Conservation (phyloP, 345 rosid species). For the Melaleuca quinquenervia region DNA sequence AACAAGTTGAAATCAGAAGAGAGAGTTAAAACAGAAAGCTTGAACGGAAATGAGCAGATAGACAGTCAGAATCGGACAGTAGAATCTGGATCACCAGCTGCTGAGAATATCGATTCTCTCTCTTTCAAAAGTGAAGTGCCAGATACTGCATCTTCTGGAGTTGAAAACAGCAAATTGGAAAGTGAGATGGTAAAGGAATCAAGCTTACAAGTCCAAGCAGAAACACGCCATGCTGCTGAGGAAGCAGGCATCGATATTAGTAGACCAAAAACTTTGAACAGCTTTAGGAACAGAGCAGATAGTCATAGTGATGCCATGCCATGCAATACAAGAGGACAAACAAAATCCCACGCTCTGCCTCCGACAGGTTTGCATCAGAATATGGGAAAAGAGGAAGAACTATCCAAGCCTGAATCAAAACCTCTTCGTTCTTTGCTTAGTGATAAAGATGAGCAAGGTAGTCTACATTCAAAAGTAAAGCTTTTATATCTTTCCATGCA, state of each 20-base stretch:
- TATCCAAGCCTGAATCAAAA: slow-evolving; percentile 15
- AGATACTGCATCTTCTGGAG: not conserved
- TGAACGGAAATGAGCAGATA: slow-evolving; percentile 14
- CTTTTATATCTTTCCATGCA: not conserved
- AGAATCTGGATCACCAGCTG: slow-evolving; percentile 1
- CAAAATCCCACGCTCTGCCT: slow-evolving; percentile 1
- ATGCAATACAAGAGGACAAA: slow-evolving; percentile 5
- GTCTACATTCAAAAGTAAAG: slow-evolving; percentile 1
- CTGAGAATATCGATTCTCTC: not conserved
- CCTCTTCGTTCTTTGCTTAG: slow-evolving; percentile 12
- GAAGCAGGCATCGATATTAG: not conserved
- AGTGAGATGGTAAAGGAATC: not conserved
- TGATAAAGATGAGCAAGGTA: slow-evolving; percentile 19
- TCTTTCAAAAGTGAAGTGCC: not conserved
- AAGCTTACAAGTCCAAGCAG: not conserved
- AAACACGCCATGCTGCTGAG: slow-evolving; percentile 3
- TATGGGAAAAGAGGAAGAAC: slow-evolving; percentile 12
- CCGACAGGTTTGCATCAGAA: slow-evolving; percentile 5
- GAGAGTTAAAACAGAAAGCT: slow-evolving; percentile 24
- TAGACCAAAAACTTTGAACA: not conserved
- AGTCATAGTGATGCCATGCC: not conserved
- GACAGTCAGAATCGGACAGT: slow-evolving; percentile 4
- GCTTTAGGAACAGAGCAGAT: not conserved
- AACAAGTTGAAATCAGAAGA: slow-evolving; percentile 26
- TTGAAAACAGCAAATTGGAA: slow-evolving; percentile 4